These are phyloP conservation scores for Hypoxylon sp. DNA, from an alignment of 2,329 filamentous ascomycete genomes.

Conservation along the genomic window DNA sequence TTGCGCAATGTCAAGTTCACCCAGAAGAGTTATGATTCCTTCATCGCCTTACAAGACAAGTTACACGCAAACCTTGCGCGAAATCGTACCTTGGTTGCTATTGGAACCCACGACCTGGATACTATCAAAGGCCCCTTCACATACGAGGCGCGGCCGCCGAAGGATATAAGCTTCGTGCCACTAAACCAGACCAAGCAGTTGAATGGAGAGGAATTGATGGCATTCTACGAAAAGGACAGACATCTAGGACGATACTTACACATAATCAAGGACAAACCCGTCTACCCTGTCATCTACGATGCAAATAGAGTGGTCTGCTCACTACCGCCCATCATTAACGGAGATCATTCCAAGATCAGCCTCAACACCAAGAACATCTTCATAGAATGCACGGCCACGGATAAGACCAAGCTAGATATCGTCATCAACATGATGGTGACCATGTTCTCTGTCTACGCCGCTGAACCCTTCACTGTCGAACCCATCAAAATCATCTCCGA, in stretches of 20 bases:
- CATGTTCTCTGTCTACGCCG: slow-evolving; percentile 96
- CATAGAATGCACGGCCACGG: slow-evolving; percentile 96
- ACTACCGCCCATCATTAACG: slow-evolving; percentile 97
- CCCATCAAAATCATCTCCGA: slow-evolving; percentile 92
- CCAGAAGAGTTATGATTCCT: slow-evolving; percentile 92
- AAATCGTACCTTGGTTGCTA: slow-evolving; percentile 93
- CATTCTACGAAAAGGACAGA: slow-evolving; percentile 95
- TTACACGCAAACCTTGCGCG: slow-evolving; percentile 96
- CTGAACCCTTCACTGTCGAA: slow-evolving; percentile 91
- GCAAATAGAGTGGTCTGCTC: slow-evolving; percentile 89
- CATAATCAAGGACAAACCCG: slow-evolving; percentile 93
- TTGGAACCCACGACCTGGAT: slow-evolving; percentile 96
- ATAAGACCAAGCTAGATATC: slow-evolving; percentile 95
- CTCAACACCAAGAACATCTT: slow-evolving; percentile 93
- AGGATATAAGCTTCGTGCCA: slow-evolving; percentile 90
- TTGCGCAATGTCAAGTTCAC: slow-evolving; percentile 93
- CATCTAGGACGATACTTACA: slow-evolving; percentile 91
- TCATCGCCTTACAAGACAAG: slow-evolving; percentile 98
- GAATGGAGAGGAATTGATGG: slow-evolving; percentile 90
- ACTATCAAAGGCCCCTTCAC: slow-evolving; percentile 95
- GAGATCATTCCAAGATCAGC: slow-evolving; percentile 96
- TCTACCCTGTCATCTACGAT: slow-evolving; percentile 97
- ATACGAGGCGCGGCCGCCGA: slow-evolving; percentile 92
- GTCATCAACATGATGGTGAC: slow-evolving; percentile 95
- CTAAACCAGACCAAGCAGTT: slow-evolving; percentile 93